Percentiles rank a stretch among this genome's conserved stretches.
Conservation (phyloP, 768 basidiomycete genomes). For the Mrakia blollopis region DNA sequence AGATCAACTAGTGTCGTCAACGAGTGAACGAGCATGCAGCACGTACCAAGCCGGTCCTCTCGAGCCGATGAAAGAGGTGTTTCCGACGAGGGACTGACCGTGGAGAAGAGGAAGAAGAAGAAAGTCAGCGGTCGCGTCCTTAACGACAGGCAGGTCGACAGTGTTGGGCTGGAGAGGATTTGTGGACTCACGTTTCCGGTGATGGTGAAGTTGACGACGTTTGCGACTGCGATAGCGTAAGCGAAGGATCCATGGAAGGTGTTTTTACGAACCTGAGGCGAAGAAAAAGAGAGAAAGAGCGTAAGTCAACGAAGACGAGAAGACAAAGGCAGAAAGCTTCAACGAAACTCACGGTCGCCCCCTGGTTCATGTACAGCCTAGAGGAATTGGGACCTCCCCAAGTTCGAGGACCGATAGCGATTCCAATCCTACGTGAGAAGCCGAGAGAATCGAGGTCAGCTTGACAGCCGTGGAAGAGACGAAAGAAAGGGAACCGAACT, state of each 20-base stretch:
- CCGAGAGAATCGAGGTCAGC: background rate
- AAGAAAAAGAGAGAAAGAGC: background rate
- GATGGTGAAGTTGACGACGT: conserved; percentile 63
- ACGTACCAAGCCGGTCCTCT: conserved; percentile 60
- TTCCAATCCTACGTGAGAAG: conserved; percentile 52
- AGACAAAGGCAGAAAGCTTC: background rate
- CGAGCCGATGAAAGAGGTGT: conserved; percentile 69
- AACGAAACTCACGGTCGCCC: conserved; percentile 43
- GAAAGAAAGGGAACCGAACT: background rate
- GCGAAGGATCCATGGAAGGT: conserved; percentile 50
- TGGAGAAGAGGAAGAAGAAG: background rate
- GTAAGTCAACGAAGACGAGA: background rate
- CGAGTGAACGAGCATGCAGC: no score
- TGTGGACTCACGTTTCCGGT: conserved; percentile 49
- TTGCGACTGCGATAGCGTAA: conserved; percentile 64
- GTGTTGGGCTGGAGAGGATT: no score
- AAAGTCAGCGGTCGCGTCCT: no score
- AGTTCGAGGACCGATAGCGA: conserved; percentile 68
- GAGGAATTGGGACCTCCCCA: conserved; percentile 58
- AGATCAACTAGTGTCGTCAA: no score
- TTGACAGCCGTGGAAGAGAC: background rate
- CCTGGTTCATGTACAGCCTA: background rate
- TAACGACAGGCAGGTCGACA: background rate
- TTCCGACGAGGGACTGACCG: conserved; percentile 54
- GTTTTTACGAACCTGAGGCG: conserved; percentile 59